Evolutionary conservation across 2,329 filamentous ascomycete genomes (phyloP), one percentile per base, ranked within the genome.

Genomic region (Gnomoniopsis smithogilvyi): DNA sequence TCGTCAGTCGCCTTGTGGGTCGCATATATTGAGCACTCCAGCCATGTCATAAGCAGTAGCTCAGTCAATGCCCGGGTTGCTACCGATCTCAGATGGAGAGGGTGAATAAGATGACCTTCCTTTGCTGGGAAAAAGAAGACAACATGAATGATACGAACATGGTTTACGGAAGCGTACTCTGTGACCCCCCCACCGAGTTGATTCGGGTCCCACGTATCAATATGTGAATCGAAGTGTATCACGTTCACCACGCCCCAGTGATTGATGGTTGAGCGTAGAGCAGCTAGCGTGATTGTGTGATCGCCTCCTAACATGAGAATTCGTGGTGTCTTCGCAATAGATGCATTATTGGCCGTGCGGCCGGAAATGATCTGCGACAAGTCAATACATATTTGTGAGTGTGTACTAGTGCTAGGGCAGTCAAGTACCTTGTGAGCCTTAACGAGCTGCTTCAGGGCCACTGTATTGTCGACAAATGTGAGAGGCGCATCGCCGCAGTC

Each of bases 401-500:
- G n/a, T n/a, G n/a, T n/a, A n/a, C n/a, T n/a, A n/a, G n/a, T n/a
- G n/a, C n/a, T n/a, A n/a, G n/a, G n/a, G n/a, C n/a, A n/a, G n/a
- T n/a, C 61, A 12, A 24, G 33, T 58, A 78, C 79, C 70, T 74
- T 74, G 65, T 86, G 82, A 0, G 88, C 88, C 68, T 88, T 85
- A 53, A 83, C 87, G 80, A 94, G 89, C 70, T 93, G 90, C 12
- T 81, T 81, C 57, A 93, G 75, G 0, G 91, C 90, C 1, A 92
- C 75, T 0, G 78, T 84, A 69, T 93, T 94, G 73, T 94, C 90
- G 63, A 93, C 86, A 6, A 88, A 89, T 0, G 88, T 91, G 59
- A 93, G 78, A 1, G 88, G 89, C 55, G 92, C 90, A 66, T 94
- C 90, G 38, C 91, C 90, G 67, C 91, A 94, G 74, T 94, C 90